Evolutionary conservation across 2,329 filamentous ascomycete genomes (phyloP).

Genomic region (Colletotrichum sp.): DNA sequence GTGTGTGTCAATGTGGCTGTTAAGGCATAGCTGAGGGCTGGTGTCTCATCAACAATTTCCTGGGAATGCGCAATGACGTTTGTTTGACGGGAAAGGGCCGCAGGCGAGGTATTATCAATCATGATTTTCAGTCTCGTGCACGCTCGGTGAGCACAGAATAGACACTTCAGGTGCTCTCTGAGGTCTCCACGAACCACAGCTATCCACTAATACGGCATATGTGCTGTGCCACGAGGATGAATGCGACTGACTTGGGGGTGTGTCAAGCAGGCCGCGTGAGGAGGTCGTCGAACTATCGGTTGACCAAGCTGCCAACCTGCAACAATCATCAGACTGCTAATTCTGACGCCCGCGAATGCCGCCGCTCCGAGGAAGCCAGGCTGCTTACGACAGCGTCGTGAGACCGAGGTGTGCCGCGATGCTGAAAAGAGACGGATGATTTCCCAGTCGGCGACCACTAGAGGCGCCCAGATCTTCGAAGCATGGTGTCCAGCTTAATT

Average conservation of each 20-base stretch:
- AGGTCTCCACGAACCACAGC: not conserved
- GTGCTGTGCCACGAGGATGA: not conserved
- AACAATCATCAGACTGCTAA: not conserved
- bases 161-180: not conserved
- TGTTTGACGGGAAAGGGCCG: not conserved
- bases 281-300: not conserved
- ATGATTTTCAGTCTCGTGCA: not conserved
- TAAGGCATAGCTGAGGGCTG: not conserved
- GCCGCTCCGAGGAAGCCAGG: not conserved
- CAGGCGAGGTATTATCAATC: not conserved
- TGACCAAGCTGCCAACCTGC: not conserved
- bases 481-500: not conserved
- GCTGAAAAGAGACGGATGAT: not conserved
- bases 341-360: not conserved
- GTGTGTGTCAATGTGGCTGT: not conserved
- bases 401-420: not conserved
- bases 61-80: not conserved
- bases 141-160: not conserved
- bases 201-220: not conserved
- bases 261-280: not conserved
- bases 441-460: not conserved
- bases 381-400: not conserved
- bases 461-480: not conserved
- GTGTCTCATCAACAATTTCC: not conserved
- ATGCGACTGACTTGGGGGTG: not conserved